Evolutionary conservation across 257 asterid species (phyloP).

Genomic region (Gentiana straminea): DNA sequence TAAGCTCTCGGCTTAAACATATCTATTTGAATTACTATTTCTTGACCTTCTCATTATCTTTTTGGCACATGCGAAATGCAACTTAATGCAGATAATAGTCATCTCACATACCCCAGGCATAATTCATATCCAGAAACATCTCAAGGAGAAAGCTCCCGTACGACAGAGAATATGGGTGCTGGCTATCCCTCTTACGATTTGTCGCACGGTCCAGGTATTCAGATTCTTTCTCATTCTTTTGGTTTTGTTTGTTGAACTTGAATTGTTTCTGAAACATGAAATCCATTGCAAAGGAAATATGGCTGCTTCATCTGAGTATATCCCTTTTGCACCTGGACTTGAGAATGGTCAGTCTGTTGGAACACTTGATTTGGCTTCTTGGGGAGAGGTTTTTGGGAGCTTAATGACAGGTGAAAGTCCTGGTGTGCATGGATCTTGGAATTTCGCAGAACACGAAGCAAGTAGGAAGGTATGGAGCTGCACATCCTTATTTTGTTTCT

Average conservation of each 20-base stretch:
- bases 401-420: conserved; percentile 48
- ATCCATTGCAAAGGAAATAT: conserved; percentile 30
- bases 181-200: conserved; percentile 40
- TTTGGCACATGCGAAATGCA: conserved; percentile 13
- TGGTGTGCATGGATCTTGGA: conserved; percentile 33
- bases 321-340: conserved; percentile 26
- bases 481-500: too few relatives aligned
- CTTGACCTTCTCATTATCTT: conserved; percentile 6
- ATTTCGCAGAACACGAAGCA: conserved; percentile 30
- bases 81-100: conserved; percentile 48
- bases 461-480: conserved; percentile 40
- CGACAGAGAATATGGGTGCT: conserved; percentile 21
- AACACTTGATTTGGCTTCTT: conserved; percentile 35
- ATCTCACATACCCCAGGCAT: conserved; percentile 46
- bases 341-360: conserved; percentile 22
- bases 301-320: conserved; percentile 24
- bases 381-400: conserved; percentile 45
- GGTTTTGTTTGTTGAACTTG: neutral
- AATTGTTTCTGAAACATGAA: conserved; percentile 1
- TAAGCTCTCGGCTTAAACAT: neutral
- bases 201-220: conserved; percentile 39
- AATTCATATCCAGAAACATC: conserved; percentile 48
- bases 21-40: neutral
- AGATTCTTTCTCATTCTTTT: conserved; percentile 1
- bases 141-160: conserved; percentile 28